Evolutionary conservation across 2,329 filamentous ascomycete species (phyloP).

Genomic region (Aureobasidium sp.): DNA sequence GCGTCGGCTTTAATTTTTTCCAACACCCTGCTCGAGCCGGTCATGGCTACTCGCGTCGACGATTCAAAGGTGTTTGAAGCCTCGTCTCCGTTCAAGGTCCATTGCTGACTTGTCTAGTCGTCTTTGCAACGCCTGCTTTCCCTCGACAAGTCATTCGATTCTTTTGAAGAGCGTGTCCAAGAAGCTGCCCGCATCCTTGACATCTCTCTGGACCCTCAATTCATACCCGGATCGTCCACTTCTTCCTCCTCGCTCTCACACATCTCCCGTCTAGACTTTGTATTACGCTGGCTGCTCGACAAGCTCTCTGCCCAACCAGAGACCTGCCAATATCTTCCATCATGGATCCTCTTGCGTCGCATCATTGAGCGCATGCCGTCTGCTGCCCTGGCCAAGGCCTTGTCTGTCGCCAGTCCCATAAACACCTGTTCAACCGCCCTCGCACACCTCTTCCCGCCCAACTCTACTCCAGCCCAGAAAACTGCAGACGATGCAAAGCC

Average conservation of each 20-base stretch:
- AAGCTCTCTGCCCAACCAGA: slow-evolving; percentile 41
- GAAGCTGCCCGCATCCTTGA: slow-evolving; percentile 33
- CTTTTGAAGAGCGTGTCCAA: slow-evolving; percentile 30
- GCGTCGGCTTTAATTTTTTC: not conserved
- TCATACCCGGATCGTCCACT: not conserved
- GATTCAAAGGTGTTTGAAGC: not conserved
- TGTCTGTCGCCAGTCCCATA: not conserved
- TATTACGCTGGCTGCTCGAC: slow-evolving; percentile 57
- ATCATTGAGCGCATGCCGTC: slow-evolving; percentile 7
- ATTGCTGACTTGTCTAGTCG: not conserved
- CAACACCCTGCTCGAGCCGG: not conserved
- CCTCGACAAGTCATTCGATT: slow-evolving; percentile 29
- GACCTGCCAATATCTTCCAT: slow-evolving; percentile 34
- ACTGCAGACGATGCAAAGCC: not conserved
- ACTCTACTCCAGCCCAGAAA: not conserved
- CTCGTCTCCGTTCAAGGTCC: not conserved
- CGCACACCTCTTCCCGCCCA: not conserved
- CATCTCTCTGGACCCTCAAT: slow-evolving; percentile 11
- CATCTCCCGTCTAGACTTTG: slow-evolving; percentile 51
- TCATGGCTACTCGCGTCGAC: not conserved
- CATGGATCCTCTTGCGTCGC: slow-evolving; percentile 48
- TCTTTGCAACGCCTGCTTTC: slow-evolving; percentile 31
- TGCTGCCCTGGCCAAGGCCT: slow-evolving; percentile 6
- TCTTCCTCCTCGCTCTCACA: not conserved
- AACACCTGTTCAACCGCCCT: slow-evolving; percentile 5